phyloP scores from a whole-genome alignment of 192 early-diverging fungal species.

The Cladochytrium replicatum region DNA sequence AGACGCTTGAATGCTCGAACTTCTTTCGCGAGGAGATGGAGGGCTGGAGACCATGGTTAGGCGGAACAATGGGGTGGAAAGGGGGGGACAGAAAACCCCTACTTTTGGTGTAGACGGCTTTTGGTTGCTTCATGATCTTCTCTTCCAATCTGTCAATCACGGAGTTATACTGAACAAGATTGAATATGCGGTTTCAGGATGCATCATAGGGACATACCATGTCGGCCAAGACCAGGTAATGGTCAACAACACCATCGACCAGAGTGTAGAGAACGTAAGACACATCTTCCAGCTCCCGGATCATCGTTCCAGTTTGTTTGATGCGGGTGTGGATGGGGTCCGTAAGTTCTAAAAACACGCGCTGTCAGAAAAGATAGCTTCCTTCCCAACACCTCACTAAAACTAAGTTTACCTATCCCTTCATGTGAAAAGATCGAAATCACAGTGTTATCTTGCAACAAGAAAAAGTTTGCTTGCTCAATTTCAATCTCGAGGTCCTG shows the following conservation, averaged over 20 bases:
- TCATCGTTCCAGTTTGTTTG: too few species aligned
- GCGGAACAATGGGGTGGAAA: background rate
- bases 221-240: conserved; percentile 1
- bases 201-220: too few species aligned
- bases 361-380: too few species aligned
- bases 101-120: conserved; percentile 6
- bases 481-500: too few species aligned
- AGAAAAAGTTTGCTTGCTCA: too few species aligned
- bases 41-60: background rate
- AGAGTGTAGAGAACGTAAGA: conserved; percentile 8
- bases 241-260: conserved; percentile 10
- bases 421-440: too few species aligned
- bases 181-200: too few species aligned
- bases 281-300: background rate
- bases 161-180: conserved; percentile 4
- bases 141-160: conserved; percentile 1
- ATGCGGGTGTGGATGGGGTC: too few species aligned
- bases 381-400: too few species aligned
- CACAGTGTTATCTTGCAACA: too few species aligned
- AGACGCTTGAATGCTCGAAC: conserved; percentile 31
- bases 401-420: too few species aligned
- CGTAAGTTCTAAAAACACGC: too few species aligned
- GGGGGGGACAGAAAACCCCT: background rate
- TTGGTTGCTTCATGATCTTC: background rate
- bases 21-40: conserved; percentile 37